These are phyloP conservation scores for Microstegium vimineum DNA, from an alignment of 176 grass and related monocot species.

Conservation along the genomic window DNA sequence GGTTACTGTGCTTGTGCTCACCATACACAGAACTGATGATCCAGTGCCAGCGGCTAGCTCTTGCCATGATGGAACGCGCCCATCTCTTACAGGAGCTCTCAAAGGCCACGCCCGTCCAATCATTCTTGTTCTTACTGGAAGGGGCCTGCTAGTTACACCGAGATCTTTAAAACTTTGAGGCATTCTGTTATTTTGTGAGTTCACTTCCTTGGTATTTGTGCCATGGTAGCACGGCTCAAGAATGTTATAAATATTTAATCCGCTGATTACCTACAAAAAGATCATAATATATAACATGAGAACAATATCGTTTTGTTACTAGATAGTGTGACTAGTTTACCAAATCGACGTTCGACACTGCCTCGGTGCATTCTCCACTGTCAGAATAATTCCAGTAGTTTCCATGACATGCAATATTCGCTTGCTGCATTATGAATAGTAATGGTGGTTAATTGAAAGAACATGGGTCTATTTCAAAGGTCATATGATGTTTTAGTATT, in stretches of 20 bases:
- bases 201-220: slow-evolving; percentile 34
- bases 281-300: slow-evolving; percentile 4
- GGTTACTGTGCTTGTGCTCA: slow-evolving; percentile 17
- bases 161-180: slow-evolving; percentile 77
- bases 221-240: slow-evolving; percentile 92
- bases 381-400: slow-evolving; percentile 67
- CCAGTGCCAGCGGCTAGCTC: slow-evolving; percentile 40
- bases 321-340: slow-evolving; percentile 33
- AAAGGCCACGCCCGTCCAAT: slow-evolving; percentile 87
- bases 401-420: slow-evolving; percentile 52
- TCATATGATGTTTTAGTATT: not conserved
- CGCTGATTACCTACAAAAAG: slow-evolving; percentile 45
- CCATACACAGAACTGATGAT: slow-evolving; percentile 62
- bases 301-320: not conserved
- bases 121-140: slow-evolving; percentile 90
- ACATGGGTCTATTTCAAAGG: not conserved
- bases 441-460: slow-evolving; percentile 1
- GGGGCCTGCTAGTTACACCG: slow-evolving; percentile 62
- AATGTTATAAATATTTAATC: slow-evolving; percentile 79
- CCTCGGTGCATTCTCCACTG: slow-evolving; percentile 23
- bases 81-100: slow-evolving; percentile 75
- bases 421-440: slow-evolving; percentile 47
- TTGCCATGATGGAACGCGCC: slow-evolving; percentile 76
- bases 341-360: slow-evolving; percentile 41
- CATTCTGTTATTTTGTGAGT: slow-evolving; percentile 18